A percentile compares a stretch with the other conserved stretches of the same genome.
These are phyloP conservation scores for Pleurotus tuber-regium DNA, from an alignment of 768 basidiomycete species.

Conservation along the genomic window DNA sequence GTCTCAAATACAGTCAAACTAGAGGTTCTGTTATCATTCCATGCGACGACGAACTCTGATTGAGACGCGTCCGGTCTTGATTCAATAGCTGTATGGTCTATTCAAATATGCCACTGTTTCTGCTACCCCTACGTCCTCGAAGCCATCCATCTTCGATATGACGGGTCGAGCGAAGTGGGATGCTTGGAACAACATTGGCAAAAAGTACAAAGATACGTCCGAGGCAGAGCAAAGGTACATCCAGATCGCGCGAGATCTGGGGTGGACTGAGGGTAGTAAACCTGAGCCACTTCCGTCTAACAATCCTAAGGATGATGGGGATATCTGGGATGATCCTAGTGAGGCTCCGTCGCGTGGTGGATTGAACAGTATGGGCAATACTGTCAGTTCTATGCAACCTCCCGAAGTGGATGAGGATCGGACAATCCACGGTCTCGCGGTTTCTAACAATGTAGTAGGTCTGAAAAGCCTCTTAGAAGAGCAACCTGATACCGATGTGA, in stretches of 20 bases:
- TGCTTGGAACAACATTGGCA: conserved; percentile 61
- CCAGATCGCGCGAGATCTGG: conserved; percentile 62
- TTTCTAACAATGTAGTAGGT: conserved; percentile 49
- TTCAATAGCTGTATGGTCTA: conserved; percentile 74
- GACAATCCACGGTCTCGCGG: conserved; percentile 60
- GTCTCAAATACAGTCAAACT: conserved; percentile 67
- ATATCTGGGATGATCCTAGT: conserved; percentile 47
- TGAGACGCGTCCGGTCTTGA: conserved; percentile 37
- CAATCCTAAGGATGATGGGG: conserved; percentile 22
- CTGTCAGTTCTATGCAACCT: conserved; percentile 58
- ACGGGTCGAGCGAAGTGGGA: conserved; percentile 86
- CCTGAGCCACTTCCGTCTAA: conserved; percentile 1
- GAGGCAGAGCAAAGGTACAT: conserved; percentile 68
- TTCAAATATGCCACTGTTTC: conserved; percentile 76
- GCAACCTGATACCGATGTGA: conserved; percentile 44
- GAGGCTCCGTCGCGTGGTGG: conserved; percentile 24
- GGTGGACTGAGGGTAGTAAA: conserved; percentile 52
- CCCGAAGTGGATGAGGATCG: conserved; percentile 33
- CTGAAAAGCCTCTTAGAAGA: conserved; percentile 43
- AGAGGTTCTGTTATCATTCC: conserved; percentile 54
- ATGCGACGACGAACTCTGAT: conserved; percentile 20
- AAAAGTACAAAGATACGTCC: conserved; percentile 36
- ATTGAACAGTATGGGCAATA: conserved; percentile 51
- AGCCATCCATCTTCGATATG: conserved; percentile 78
- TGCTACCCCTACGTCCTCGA: conserved; percentile 46